Conservation (phyloP, 768 basidiomycete species). For the Phanerodontia chrysosporium region DNA sequence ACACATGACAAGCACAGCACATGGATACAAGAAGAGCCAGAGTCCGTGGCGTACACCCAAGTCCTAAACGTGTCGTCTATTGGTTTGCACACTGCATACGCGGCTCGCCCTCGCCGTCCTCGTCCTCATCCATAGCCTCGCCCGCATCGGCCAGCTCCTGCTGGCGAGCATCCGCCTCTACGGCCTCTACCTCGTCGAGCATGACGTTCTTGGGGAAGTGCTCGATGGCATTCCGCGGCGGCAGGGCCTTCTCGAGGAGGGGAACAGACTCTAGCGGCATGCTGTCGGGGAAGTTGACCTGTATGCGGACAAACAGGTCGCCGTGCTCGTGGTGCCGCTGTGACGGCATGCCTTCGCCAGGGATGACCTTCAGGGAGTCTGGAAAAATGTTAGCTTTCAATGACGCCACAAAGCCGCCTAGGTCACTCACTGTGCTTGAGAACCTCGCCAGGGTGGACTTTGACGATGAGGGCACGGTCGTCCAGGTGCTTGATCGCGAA, state of each 20-base stretch:
- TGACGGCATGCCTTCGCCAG: slow-evolving; percentile 97
- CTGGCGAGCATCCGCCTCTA: slow-evolving; percentile 72
- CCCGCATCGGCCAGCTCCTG: slow-evolving; percentile 49
- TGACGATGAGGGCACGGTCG: slow-evolving; percentile 82
- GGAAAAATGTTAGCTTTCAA: slow-evolving; percentile 11
- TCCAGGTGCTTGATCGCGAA: slow-evolving; percentile 91
- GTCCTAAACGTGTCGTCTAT: slow-evolving; percentile 33
- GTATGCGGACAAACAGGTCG: slow-evolving; percentile 84
- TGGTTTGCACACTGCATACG: slow-evolving; percentile 96
- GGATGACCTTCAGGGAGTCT: slow-evolving; percentile 90
- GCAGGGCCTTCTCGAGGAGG: slow-evolving; percentile 80
- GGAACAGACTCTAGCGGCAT: slow-evolving; percentile 65
- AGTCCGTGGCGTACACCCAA: slow-evolving; percentile 6
- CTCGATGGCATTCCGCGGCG: slow-evolving; percentile 65
- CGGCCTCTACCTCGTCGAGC: slow-evolving; percentile 82
- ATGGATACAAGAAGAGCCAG: slow-evolving; percentile 11
- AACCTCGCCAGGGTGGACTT: slow-evolving; percentile 83
- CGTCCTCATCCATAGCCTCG: slow-evolving; percentile 92
- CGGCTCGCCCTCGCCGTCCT: slow-evolving; percentile 60
- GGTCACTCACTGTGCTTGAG: slow-evolving; percentile 79
- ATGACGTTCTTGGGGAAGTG: slow-evolving; percentile 63
- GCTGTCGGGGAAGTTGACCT: slow-evolving; percentile 84
- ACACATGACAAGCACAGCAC: slow-evolving; percentile 14
- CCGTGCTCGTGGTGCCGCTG: slow-evolving; percentile 96
- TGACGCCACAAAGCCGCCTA: not conserved